Conservation (phyloP, 768 basidiomycete species). For the Panellus pusillus region DNA sequence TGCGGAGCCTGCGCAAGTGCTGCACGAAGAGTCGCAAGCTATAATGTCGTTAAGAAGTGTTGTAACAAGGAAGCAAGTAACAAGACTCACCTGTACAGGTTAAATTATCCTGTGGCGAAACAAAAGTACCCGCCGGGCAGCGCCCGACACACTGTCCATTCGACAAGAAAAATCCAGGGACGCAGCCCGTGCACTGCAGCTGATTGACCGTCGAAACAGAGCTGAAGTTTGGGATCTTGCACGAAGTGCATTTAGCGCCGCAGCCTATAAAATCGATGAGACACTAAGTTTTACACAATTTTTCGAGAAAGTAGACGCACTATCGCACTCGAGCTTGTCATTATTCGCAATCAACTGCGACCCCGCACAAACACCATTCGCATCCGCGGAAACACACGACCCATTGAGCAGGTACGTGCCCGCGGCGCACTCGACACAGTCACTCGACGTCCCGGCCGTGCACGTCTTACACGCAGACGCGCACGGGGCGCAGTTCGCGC, state of each 20-base stretch:
- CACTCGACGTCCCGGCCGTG: constrained; percentile 56
- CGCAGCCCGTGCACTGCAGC: constrained; percentile 73
- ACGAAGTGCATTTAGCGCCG: constrained; percentile 74
- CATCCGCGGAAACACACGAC: constrained; percentile 62
- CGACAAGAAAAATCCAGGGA: constrained; percentile 75
- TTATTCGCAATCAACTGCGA: constrained; percentile 73
- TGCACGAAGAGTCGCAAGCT: constrained; percentile 75
- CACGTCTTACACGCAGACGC: constrained; percentile 69
- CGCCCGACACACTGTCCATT: constrained; percentile 65
- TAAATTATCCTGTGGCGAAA: constrained; percentile 68
- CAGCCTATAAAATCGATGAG: constrained; percentile 49
- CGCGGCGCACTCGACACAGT: constrained; percentile 67
- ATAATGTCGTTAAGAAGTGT: not conserved
- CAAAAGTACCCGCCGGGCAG: constrained; percentile 74
- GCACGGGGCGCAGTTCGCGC: constrained; percentile 55
- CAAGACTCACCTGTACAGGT: constrained; percentile 57
- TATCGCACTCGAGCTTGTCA: constrained; percentile 74
- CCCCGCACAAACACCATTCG: constrained; percentile 69
- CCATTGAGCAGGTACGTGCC: constrained; percentile 65
- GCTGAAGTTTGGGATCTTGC: constrained; percentile 70
- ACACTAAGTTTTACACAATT: not conserved
- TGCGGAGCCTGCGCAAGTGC: constrained; percentile 65
- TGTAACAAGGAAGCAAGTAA: constrained; percentile 2
- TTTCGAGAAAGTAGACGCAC: constrained; percentile 41
- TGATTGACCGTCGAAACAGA: constrained; percentile 62